Percentiles rank a stretch among this genome's conserved stretches.
phyloP scores from a whole-genome alignment of 2,329 filamentous ascomycete genomes.

The Parastagonospora avenae region DNA sequence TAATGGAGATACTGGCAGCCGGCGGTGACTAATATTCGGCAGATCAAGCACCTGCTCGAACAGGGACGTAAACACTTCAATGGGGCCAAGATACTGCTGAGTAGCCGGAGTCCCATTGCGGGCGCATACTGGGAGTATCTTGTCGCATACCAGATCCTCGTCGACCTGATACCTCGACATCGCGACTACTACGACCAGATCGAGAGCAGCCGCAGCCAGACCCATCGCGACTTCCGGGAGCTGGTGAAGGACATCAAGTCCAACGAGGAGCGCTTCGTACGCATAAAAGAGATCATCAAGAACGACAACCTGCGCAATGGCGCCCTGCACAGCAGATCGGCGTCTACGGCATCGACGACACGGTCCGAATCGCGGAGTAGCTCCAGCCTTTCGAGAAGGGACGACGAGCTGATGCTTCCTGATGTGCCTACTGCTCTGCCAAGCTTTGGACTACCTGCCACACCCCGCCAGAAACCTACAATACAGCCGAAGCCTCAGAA shows the following conservation, averaged over 20 bases:
- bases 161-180: slow-evolving; percentile 77
- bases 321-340: slow-evolving; percentile 44
- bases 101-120: slow-evolving; percentile 62
- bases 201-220: slow-evolving; percentile 58
- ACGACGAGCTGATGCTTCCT: slow-evolving; percentile 45
- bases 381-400: slow-evolving; percentile 9
- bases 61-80: slow-evolving; percentile 49
- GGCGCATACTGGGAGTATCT: slow-evolving; percentile 84
- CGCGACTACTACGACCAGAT: slow-evolving; percentile 70
- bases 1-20: not conserved
- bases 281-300: slow-evolving; percentile 57
- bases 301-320: slow-evolving; percentile 63
- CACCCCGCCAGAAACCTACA: slow-evolving; percentile 38
- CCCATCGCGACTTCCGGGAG: slow-evolving; percentile 54
- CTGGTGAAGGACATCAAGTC: slow-evolving; percentile 37
- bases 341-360: slow-evolving; percentile 17
- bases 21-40: slow-evolving; percentile 15
- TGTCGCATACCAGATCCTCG: slow-evolving; percentile 76
- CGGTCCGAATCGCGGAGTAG: slow-evolving; percentile 25
- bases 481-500: slow-evolving; percentile 71
- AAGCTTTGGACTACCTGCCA: slow-evolving; percentile 16
- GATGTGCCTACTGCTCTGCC: slow-evolving; percentile 31
- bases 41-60: slow-evolving; percentile 50
- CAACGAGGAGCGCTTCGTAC: slow-evolving; percentile 51
- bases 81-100: slow-evolving; percentile 59